phyloP scores from a whole-genome alignment of 2,329 filamentous ascomycete species.

The Cercospora canescens region DNA sequence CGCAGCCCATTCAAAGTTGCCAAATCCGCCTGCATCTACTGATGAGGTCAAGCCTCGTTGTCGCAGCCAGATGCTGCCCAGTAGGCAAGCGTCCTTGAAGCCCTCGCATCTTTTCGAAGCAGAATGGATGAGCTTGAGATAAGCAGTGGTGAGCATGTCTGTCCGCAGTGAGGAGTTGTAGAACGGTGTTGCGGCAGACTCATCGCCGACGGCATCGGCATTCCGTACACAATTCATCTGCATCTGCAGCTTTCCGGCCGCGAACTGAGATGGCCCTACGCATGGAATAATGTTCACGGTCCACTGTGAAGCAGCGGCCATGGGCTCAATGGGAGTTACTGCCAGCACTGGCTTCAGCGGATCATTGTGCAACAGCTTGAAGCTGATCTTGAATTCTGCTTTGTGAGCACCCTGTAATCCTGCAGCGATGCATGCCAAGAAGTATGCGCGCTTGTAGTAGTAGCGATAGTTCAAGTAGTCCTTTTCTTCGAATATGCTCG shows the following conservation, averaged over 20 bases:
- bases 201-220: constrained; percentile 43
- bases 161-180: constrained; percentile 86
- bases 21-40: constrained; percentile 79
- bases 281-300: constrained; percentile 77
- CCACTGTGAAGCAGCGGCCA: constrained; percentile 45
- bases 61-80: constrained; percentile 85
- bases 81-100: constrained; percentile 79
- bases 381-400: constrained; percentile 54
- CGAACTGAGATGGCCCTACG: constrained; percentile 68
- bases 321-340: constrained; percentile 37
- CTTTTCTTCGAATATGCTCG: constrained; percentile 80
- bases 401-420: constrained; percentile 64
- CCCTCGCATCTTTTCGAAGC: constrained; percentile 67
- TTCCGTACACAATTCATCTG: constrained; percentile 67
- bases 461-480: constrained; percentile 92
- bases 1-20: constrained; percentile 87
- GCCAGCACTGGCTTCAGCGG: constrained; percentile 67
- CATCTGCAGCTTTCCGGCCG: constrained; percentile 68
- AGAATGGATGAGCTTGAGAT: constrained; percentile 73
- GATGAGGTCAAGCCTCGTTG: constrained; percentile 77
- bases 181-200: constrained; percentile 64
- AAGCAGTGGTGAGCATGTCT: constrained; percentile 71
- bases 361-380: constrained; percentile 34
- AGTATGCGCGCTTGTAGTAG: constrained; percentile 93
- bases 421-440: constrained; percentile 77